Conservation (phyloP, 306 rosid genomes). For the Medicago truncatula region DNA sequence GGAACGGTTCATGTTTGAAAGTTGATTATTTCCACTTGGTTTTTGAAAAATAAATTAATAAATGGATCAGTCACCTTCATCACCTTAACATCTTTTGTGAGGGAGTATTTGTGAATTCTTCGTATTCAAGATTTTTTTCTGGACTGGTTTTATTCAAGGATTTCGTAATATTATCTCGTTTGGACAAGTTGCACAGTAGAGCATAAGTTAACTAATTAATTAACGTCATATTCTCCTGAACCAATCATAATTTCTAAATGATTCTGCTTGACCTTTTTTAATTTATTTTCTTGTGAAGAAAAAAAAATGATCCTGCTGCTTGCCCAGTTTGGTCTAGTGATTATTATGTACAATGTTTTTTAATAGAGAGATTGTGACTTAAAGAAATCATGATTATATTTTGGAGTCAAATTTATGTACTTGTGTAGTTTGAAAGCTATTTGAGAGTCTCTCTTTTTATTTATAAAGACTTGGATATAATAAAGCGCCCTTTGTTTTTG, state of each 20-base stretch:
- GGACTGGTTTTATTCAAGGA: background rate
- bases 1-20: background rate
- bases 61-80: background rate
- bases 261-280: too few relatives aligned
- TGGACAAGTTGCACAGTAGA: background rate
- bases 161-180: background rate
- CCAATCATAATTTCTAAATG: background rate
- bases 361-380: background rate
- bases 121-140: too few relatives aligned
- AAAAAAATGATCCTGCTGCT: background rate
- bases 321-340: background rate
- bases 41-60: background rate
- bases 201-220: background rate
- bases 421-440: too few relatives aligned
- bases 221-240: background rate
- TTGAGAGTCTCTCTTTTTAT: too few relatives aligned
- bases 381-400: background rate
- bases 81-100: background rate
- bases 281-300: too few relatives aligned
- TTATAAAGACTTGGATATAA: too few relatives aligned
- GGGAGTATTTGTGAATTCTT: background rate
- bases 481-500: too few relatives aligned
- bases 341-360: background rate
- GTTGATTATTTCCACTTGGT: background rate
- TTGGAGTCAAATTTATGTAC: background rate